Evolutionary conservation across 306 rosid genomes (phyloP).

Genomic region (Cucurbita argyrosperma): DNA sequence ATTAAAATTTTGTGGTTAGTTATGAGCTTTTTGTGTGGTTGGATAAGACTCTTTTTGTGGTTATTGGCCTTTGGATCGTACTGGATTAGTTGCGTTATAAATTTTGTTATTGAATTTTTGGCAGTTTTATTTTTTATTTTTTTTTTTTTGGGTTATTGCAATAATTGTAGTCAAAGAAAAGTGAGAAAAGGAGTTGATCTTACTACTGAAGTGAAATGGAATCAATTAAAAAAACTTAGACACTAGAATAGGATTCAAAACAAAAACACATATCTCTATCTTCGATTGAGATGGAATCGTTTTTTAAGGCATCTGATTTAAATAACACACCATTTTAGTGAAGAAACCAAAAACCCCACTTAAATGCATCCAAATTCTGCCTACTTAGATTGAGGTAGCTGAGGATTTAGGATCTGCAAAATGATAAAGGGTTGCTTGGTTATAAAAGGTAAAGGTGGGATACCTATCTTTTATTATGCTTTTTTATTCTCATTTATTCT

Average conservation of each 20-base stretch:
- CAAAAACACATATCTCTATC: background rate
- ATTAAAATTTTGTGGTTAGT: background rate
- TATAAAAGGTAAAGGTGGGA: constrained; percentile 23
- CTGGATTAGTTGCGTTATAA: background rate
- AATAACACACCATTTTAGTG: constrained; percentile 16
- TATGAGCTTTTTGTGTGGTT: background rate
- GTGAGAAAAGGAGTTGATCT: background rate
- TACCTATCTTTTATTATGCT: background rate
- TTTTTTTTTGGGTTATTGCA: background rate
- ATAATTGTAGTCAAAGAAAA: background rate
- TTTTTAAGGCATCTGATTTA: background rate
- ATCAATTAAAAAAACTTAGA: background rate
- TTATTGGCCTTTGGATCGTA: background rate
- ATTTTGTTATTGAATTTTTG: background rate
- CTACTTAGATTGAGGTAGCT: constrained; percentile 21
- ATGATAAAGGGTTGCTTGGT: constrained; percentile 33
- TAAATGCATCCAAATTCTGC: constrained; percentile 26
- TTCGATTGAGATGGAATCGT: background rate
- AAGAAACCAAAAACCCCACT: constrained; percentile 19
- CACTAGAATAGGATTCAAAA: background rate
- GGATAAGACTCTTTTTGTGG: background rate
- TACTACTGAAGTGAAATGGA: background rate
- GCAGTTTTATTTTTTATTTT: background rate
- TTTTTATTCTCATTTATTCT: background rate
- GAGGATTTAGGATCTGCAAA: constrained; percentile 14